Percentiles rank a stretch among this genome's conserved stretches.
These are phyloP conservation scores for Botrytis porri DNA, from an alignment of 2,329 filamentous ascomycete species.

Conservation along the genomic window DNA sequence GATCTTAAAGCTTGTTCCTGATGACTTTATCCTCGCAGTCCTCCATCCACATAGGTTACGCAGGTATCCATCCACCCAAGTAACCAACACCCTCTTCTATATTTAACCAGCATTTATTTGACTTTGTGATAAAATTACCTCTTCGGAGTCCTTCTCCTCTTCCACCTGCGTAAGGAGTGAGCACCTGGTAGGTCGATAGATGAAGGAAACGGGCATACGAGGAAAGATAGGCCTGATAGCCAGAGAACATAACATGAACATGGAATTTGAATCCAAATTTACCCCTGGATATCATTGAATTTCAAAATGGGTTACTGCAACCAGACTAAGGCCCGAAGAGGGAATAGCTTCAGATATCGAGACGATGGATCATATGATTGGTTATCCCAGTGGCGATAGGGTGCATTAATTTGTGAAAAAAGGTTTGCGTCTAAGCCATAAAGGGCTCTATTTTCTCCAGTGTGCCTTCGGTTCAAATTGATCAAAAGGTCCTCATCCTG, in stretches of 20 bases:
- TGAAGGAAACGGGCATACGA: not conserved
- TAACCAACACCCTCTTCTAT: not conserved
- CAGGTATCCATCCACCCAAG: not conserved
- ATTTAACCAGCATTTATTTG: not conserved
- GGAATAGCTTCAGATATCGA: not conserved
- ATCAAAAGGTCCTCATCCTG: not conserved
- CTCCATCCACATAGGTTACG: not conserved
- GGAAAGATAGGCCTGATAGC: not conserved
- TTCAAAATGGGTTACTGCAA: not conserved
- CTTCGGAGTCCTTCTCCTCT: not conserved
- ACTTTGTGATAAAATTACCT: not conserved
- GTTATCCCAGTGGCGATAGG: not conserved
- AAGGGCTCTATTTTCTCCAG: not conserved
- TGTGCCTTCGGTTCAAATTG: not conserved
- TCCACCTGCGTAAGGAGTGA: not conserved
- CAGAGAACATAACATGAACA: not conserved
- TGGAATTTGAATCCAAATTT: not conserved
- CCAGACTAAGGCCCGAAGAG: not conserved
- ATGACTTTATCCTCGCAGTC: not conserved
- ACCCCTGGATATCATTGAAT: not conserved
- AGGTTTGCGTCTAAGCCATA: not conserved
- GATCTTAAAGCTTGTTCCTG: not conserved
- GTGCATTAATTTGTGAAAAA: not conserved
- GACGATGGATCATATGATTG: not conserved
- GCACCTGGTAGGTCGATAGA: not conserved